phyloP scores from a whole-genome alignment of 2,329 filamentous ascomycete species.

The Paraphoma sp. region DNA sequence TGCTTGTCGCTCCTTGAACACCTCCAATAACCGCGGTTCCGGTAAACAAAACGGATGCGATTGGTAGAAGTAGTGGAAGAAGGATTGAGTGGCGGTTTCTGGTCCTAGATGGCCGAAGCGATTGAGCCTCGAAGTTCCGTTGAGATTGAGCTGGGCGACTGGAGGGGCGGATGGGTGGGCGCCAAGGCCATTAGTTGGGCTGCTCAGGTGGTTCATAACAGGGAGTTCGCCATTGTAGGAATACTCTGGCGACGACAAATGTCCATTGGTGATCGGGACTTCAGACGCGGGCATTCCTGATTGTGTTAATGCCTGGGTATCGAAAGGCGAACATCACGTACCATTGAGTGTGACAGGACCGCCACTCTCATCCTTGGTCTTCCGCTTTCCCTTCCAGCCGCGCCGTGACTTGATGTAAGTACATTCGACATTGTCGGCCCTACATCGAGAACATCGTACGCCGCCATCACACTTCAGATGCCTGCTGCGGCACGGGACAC shows the following conservation, averaged over 20 bases:
- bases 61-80: constrained; percentile 60
- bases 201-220: constrained; percentile 28
- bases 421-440: constrained; percentile 53
- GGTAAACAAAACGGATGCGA: constrained; percentile 65
- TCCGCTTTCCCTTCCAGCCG: constrained; percentile 56
- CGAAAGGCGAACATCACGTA: constrained; percentile 13
- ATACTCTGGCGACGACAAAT: constrained; percentile 40
- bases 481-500: constrained; percentile 58
- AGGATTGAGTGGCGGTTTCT: constrained; percentile 39
- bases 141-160: constrained; percentile 39
- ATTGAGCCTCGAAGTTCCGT: constrained; percentile 39
- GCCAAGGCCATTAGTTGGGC: constrained; percentile 27
- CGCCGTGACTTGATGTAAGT: constrained; percentile 60
- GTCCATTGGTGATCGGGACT: constrained; percentile 23
- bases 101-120: constrained; percentile 37
- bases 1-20: constrained; percentile 49
- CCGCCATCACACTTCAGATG: constrained; percentile 63
- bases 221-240: constrained; percentile 35
- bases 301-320: background rate
- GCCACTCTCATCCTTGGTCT: constrained; percentile 44
- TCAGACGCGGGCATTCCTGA: constrained; percentile 15
- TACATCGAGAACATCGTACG: constrained; percentile 58
- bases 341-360: constrained; percentile 25
- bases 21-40: constrained; percentile 46
- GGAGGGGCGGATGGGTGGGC: constrained; percentile 27